Percentiles rank a stretch among this genome's conserved stretches.
Evolutionary conservation across 108 stramenopile species (phyloP).

Genomic region (Chaetoceros tenuissimus): DNA sequence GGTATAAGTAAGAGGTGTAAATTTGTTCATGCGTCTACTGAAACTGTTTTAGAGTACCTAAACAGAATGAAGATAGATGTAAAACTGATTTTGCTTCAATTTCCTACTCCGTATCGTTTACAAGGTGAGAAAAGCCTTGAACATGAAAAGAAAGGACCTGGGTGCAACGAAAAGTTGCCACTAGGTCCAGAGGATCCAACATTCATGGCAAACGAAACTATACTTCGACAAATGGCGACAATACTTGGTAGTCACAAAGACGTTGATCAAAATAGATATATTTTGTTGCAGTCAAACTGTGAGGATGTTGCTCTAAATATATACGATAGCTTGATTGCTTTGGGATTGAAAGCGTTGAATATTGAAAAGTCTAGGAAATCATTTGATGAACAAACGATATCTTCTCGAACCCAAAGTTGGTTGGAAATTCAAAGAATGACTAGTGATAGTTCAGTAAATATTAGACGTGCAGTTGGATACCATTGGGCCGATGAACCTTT

Average conservation of each 20-base stretch:
- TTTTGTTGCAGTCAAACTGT: conserved; percentile 65
- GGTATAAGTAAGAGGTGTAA: conserved; percentile 17
- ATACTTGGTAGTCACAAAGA: not conserved
- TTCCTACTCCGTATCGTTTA: conserved; percentile 65
- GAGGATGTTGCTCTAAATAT: conserved; percentile 77
- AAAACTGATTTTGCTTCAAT: conserved; percentile 43
- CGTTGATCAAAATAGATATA: conserved; percentile 9
- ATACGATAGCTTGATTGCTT: conserved; percentile 20
- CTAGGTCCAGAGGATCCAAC: conserved; percentile 36
- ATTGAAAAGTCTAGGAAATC: conserved; percentile 13
- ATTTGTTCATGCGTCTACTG: conserved; percentile 54
- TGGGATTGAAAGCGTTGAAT: conserved; percentile 25
- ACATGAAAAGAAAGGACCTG: conserved; percentile 5
- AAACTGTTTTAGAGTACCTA: conserved; percentile 31
- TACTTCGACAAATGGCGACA: conserved; percentile 27
- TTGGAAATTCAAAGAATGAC: not conserved
- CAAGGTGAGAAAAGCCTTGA: conserved; percentile 6
- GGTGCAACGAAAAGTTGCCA: conserved; percentile 9
- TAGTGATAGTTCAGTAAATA: not conserved
- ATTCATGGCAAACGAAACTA: conserved; percentile 67
- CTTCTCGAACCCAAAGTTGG: conserved; percentile 2
- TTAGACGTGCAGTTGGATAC: conserved; percentile 39
- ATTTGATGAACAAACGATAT: not conserved
- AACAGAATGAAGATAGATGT: conserved; percentile 28
- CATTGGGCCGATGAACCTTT: conserved; percentile 43